Conservation (phyloP, 345 rosid species). For the Camelina laxa region DNA sequence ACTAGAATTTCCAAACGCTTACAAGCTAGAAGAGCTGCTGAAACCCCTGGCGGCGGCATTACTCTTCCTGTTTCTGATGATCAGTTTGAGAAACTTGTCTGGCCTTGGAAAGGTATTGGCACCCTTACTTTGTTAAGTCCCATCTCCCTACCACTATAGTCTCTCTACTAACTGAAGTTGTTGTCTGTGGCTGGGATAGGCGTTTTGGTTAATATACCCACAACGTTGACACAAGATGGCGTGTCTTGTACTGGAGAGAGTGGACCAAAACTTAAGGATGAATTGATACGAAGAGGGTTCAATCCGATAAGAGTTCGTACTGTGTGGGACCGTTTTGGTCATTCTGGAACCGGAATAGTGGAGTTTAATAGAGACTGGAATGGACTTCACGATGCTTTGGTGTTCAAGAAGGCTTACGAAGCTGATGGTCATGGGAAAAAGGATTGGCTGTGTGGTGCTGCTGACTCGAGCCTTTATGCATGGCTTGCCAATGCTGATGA, state of each 20-base stretch:
- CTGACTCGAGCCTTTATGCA: slow-evolving; percentile 70
- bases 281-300: slow-evolving; percentile 72
- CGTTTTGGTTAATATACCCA: slow-evolving; percentile 81
- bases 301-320: slow-evolving; percentile 86
- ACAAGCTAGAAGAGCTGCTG: slow-evolving; percentile 31
- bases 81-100: slow-evolving; percentile 76
- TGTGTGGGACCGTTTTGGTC: slow-evolving; percentile 83
- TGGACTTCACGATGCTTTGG: slow-evolving; percentile 85
- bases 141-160: slow-evolving; percentile 20
- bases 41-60: slow-evolving; percentile 11
- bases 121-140: neutral
- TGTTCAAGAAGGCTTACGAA: slow-evolving; percentile 86
- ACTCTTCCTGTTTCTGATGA: slow-evolving; percentile 46
- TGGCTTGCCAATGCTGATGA: slow-evolving; percentile 97
- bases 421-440: slow-evolving; percentile 79
- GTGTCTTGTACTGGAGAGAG: slow-evolving; percentile 67
- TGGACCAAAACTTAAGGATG: slow-evolving; percentile 87
- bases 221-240: slow-evolving; percentile 65
- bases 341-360: slow-evolving; percentile 83
- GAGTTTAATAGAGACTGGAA: slow-evolving; percentile 94
- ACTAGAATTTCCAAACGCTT: slow-evolving; percentile 17
- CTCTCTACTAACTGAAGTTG: slow-evolving; percentile 29
- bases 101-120: slow-evolving; percentile 48
- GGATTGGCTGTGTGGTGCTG: slow-evolving; percentile 59
- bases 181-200: slow-evolving; percentile 77